Evolutionary conservation across 192 early-diverging fungal species (phyloP).

Genomic region (Backusella westeae): DNA sequence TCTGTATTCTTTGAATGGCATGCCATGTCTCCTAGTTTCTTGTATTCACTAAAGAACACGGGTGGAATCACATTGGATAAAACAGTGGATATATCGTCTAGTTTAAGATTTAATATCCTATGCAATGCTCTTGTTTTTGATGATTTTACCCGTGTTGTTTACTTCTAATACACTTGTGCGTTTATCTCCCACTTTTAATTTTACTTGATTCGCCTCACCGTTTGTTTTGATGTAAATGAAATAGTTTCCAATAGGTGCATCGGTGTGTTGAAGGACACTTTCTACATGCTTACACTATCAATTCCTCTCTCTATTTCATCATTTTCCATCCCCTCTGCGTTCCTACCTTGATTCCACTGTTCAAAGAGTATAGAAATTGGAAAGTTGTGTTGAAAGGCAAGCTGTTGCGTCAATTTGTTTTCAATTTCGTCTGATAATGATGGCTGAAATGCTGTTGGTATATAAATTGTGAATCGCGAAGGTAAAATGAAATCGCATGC

Average conservation of each 20-base stretch:
- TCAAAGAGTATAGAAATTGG: constrained; percentile 16
- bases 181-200: neutral
- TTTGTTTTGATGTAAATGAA: constrained; percentile 5
- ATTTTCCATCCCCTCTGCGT: neutral
- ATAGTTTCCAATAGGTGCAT: constrained; percentile 7
- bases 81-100: constrained; percentile 12
- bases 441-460: neutral
- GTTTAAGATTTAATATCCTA: neutral
- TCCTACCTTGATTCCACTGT: constrained; percentile 20
- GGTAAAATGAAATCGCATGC: constrained; percentile 33
- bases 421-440: neutral
- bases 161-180: neutral
- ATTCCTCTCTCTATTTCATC: too few species aligned
- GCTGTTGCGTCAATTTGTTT: neutral
- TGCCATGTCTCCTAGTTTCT: constrained; percentile 15
- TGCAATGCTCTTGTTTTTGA: neutral
- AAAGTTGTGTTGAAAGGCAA: constrained; percentile 12
- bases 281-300: neutral
- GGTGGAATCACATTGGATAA: constrained; percentile 20
- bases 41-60: constrained; percentile 15
- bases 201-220: neutral
- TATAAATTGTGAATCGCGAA: constrained; percentile 19
- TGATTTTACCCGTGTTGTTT: neutral
- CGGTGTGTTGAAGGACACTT: neutral
- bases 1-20: constrained; percentile 9